Base-by-base conservation (phyloP, 2,329 filamentous ascomycete genomes). In the Aspergillus costaricaensis region DNA sequence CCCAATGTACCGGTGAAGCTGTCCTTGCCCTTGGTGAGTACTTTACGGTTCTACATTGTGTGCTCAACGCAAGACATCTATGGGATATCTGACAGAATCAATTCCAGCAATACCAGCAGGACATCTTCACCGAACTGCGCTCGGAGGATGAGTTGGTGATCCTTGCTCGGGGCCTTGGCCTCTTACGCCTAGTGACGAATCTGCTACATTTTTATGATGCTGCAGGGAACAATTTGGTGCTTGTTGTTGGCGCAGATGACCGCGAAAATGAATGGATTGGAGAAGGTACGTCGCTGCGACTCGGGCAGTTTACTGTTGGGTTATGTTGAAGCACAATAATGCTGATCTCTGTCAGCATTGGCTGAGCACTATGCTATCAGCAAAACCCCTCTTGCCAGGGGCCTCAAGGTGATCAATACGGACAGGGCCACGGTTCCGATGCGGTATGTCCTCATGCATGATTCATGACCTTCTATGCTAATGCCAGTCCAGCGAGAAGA, bases 201-300 rank as follows among this genome's bases (percentile, higher is more conserved):
- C 85, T 99, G 41, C 86, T 99, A 27, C 95, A 99, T 77, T 93
- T 93, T 19, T 97, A 97, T 79, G 95, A 99, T 83, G 93, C 92
- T 1, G 92, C 92, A 3, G 95, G 95, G 14, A 96, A 95, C 78
- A 98, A 96, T 72, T 81, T 99, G 57, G 88, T 99, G 52, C 82
- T 99, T 48, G 80, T 99, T 19, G 87, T 98, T 44, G 93, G 92
- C 9, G 93, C 95, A 38, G 91, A 95, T 62, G 92, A 97, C 36
- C 87, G 91, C 61, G 95, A 99, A 73, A 97, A 97, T 85, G 88
- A 89, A 58, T 98, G 94, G 93, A 92, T 99, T 62, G 95, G 95
- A 67, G 95, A 98, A 80, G 79, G 80, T 81, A 71, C 23, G 72
- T 27, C 19, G 51, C 52, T 47, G 8, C 32, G 32, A 14, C 6